phyloP scores from a whole-genome alignment of 75 land plant genomes.

The Cryptomeria japonica region DNA sequence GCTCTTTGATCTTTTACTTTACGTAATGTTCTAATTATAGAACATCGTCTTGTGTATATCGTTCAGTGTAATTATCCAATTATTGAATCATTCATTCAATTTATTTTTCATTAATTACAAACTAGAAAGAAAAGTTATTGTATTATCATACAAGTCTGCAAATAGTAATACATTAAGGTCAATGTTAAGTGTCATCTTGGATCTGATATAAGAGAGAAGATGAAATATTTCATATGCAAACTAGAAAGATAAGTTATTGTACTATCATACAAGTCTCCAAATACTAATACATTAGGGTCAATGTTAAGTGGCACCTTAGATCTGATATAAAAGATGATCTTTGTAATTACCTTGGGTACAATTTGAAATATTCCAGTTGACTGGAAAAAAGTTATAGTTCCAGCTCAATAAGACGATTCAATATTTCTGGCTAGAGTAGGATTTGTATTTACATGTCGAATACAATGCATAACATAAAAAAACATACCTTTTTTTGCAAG shows the following conservation, averaged over 20 bases:
- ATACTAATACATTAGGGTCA: background rate
- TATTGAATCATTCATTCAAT: too few species aligned
- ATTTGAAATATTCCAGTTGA: background rate
- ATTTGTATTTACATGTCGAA: background rate
- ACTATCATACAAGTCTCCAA: background rate
- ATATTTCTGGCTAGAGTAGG: background rate
- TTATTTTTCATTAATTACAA: too few species aligned
- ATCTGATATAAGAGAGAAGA: background rate
- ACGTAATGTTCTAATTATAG: too few species aligned
- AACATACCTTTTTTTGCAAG: slow-evolving; percentile 76
- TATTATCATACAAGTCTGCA: background rate
- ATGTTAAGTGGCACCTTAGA: background rate
- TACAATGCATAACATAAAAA: background rate
- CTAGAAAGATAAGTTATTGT: background rate
- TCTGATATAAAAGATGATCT: background rate
- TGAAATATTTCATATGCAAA: too few species aligned
- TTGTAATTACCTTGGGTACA: background rate
- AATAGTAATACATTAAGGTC: background rate
- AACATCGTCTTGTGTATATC: too few species aligned
- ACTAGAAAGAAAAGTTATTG: background rate
- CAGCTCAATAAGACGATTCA: slow-evolving; percentile 8
- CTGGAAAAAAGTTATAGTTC: background rate
- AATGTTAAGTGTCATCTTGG: background rate
- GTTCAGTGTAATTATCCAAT: too few species aligned
- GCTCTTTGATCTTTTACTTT: too few species aligned